Evolutionary conservation across 805 yeast genomes (phyloP).

Genomic region (Wickerhamomyces sydowiorum): DNA sequence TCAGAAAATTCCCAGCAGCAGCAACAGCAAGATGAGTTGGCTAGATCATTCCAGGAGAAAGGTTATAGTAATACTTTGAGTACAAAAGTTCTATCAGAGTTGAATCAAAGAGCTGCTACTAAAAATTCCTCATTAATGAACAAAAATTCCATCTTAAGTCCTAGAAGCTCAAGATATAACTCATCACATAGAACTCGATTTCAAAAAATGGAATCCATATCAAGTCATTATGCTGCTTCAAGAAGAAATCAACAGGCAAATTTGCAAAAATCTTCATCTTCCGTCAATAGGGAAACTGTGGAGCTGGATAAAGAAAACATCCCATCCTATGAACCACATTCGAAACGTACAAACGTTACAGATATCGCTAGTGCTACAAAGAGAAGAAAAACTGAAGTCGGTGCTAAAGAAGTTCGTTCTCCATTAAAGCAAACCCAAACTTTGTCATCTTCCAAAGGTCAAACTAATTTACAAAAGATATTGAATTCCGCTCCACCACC

Average conservation of each 20-base stretch:
- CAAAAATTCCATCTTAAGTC: conserved; percentile 11
- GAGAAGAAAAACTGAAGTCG: conserved; percentile 19
- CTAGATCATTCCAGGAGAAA: conserved; percentile 13
- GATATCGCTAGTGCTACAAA: conserved; percentile 13
- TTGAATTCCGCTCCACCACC: conserved; percentile 1
- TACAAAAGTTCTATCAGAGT: conserved; percentile 26
- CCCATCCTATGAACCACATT: conserved; percentile 18
- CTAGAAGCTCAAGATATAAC: conserved; percentile 18
- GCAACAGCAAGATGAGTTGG: neutral
- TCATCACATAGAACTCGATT: conserved; percentile 21
- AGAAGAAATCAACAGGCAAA: conserved; percentile 4
- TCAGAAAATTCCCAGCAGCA: too few species aligned
- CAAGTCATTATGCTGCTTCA: conserved; percentile 25
- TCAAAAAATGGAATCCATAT: conserved; percentile 27
- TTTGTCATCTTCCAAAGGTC: conserved; percentile 8
- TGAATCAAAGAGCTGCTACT: conserved; percentile 27
- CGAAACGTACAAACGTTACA: conserved; percentile 15
- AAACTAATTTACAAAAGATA: conserved; percentile 5
- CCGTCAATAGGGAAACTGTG: conserved; percentile 6
- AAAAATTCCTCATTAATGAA: conserved; percentile 12
- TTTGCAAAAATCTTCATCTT: neutral
- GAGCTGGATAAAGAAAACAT: conserved; percentile 20
- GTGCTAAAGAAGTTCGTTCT: conserved; percentile 9
- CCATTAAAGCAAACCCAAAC: conserved; percentile 2
- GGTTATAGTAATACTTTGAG: conserved; percentile 30